These are phyloP conservation scores for Schizothecium vesticola DNA, from an alignment of 495 filamentous ascomycete genomes.

Conservation along the genomic window DNA sequence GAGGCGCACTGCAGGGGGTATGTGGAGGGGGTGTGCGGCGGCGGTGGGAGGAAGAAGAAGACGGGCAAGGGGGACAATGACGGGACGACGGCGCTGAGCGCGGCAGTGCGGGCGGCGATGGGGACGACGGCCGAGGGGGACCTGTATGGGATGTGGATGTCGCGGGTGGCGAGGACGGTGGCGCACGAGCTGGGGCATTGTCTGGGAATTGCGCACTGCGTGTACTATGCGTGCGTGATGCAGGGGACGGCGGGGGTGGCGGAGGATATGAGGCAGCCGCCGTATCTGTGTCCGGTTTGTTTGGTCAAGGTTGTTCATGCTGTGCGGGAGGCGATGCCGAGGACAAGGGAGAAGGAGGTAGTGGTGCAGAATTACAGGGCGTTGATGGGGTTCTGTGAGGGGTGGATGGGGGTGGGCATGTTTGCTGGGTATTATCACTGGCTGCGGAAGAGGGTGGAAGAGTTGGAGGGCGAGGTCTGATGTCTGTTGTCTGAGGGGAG, in stretches of 20 bases:
- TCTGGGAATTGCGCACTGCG: conserved; percentile 59
- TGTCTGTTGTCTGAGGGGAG: background rate
- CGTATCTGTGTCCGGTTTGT: conserved; percentile 62
- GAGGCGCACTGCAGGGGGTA: conserved; percentile 54
- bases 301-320: conserved; percentile 46
- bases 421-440: conserved; percentile 40
- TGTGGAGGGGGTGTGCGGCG: conserved; percentile 31
- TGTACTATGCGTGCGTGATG: conserved; percentile 67
- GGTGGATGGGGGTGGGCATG: conserved; percentile 30
- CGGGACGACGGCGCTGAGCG: conserved; percentile 3
- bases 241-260: conserved; percentile 54
- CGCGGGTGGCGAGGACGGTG: conserved; percentile 51
- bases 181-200: conserved; percentile 64
- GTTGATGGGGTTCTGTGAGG: conserved; percentile 42
- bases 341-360: conserved; percentile 20
- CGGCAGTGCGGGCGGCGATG: background rate
- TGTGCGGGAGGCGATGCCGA: conserved; percentile 15
- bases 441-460: conserved; percentile 28
- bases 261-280: conserved; percentile 62
- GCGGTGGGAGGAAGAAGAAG: background rate
- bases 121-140: conserved; percentile 4
- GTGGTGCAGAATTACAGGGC: conserved; percentile 38
- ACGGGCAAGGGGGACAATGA: background rate
- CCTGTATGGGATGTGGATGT: conserved; percentile 47
- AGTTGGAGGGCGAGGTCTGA: background rate